Evolutionary conservation across 208 protist genomes (phyloP).

Genomic region (Crithidia brevicula): DNA sequence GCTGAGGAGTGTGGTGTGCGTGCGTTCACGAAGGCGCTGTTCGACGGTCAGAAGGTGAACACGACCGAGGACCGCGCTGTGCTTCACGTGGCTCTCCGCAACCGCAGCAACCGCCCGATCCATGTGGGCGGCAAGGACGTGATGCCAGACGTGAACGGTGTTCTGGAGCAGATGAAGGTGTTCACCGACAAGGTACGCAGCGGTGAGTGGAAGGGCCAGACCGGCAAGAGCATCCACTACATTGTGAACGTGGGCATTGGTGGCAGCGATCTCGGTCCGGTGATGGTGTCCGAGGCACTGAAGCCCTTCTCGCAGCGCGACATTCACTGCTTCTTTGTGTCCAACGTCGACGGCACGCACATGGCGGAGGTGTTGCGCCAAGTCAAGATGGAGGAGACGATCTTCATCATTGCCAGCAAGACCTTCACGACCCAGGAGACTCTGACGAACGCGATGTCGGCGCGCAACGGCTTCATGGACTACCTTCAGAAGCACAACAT

Average conservation of each 20-base stretch:
- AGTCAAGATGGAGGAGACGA: slow-evolving; percentile 91
- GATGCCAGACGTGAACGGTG: slow-evolving; percentile 93
- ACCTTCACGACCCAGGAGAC: slow-evolving; percentile 98
- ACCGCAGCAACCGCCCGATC: slow-evolving; percentile 86
- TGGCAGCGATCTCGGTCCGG: slow-evolving; percentile 96
- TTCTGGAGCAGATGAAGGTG: slow-evolving; percentile 93
- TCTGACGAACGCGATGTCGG: slow-evolving; percentile 95
- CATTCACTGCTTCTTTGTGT: slow-evolving; percentile 94
- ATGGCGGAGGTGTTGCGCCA: slow-evolving; percentile 88
- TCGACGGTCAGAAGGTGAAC: slow-evolving; percentile 96
- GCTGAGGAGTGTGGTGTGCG: slow-evolving; percentile 84
- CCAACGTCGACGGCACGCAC: slow-evolving; percentile 98
- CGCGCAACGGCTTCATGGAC: slow-evolving; percentile 85
- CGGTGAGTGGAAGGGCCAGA: slow-evolving; percentile 95
- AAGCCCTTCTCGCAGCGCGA: slow-evolving; percentile 82
- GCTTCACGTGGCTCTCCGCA: slow-evolving; percentile 96
- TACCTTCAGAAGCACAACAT: slow-evolving; percentile 58
- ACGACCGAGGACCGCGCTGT: slow-evolving; percentile 94
- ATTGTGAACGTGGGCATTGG: slow-evolving; percentile 98
- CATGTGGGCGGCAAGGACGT: slow-evolving; percentile 95
- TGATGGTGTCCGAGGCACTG: slow-evolving; percentile 96
- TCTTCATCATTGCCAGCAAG: slow-evolving; percentile 98
- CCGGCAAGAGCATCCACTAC: slow-evolving; percentile 94
- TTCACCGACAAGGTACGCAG: slow-evolving; percentile 90
- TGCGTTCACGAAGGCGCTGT: slow-evolving; percentile 85